These are phyloP conservation scores for Rosellinia necatrix DNA, from an alignment of 2,329 filamentous ascomycete genomes.

Conservation along the genomic window DNA sequence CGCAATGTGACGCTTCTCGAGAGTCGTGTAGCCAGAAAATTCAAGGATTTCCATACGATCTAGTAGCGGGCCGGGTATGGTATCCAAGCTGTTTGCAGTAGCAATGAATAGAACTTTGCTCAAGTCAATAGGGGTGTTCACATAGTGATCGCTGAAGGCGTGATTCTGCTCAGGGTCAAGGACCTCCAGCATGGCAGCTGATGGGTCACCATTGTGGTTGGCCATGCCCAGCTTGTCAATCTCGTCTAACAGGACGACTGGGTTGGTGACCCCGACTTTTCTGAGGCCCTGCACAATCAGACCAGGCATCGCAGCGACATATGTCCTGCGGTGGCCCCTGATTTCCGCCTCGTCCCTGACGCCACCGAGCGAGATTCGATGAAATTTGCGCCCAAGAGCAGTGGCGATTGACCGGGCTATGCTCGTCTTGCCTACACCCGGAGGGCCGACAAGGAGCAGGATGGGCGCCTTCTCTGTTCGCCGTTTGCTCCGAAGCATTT, in stretches of 20 bases:
- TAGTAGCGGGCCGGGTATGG: constrained; percentile 89
- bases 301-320: constrained; percentile 98
- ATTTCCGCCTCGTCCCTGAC: constrained; percentile 98
- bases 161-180: constrained; percentile 97
- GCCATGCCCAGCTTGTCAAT: constrained; percentile 94
- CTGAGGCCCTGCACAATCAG: constrained; percentile 90
- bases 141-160: constrained; percentile 92
- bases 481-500: constrained; percentile 77
- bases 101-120: constrained; percentile 98
- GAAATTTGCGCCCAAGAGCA: constrained; percentile 91
- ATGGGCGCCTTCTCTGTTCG: constrained; percentile 97
- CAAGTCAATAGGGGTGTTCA: constrained; percentile 92
- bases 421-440: constrained; percentile 94
- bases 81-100: constrained; percentile 92
- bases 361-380: constrained; percentile 93
- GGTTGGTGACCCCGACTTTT: constrained; percentile 94
- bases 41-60: constrained; percentile 98
- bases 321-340: constrained; percentile 89
- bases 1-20: constrained; percentile 96
- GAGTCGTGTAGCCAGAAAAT: constrained; percentile 91
- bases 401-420: constrained; percentile 91
- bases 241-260: constrained; percentile 93
- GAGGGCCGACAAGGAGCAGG: constrained; percentile 87
- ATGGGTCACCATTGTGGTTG: constrained; percentile 94
- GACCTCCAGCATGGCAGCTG: constrained; percentile 96